phyloP scores from a whole-genome alignment of 2,329 filamentous ascomycete genomes.

The Epichloe amarillans region DNA sequence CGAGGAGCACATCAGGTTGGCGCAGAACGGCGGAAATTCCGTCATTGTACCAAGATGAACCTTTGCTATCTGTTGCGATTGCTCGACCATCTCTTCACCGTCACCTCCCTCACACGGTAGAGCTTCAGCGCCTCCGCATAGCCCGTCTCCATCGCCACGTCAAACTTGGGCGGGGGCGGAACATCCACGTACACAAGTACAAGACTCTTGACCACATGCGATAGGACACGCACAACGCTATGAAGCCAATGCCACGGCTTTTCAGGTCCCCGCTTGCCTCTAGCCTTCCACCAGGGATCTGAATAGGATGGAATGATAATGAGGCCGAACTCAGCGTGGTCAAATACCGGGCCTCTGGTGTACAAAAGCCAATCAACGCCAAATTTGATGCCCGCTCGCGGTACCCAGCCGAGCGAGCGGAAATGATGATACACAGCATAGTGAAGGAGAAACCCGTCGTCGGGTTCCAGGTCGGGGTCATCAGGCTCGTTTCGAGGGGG shows the following conservation, averaged over 20 bases:
- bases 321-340: slow-evolving; percentile 86
- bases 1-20: no score
- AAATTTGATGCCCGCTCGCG: slow-evolving; percentile 87
- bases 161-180: slow-evolving; percentile 48
- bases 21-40: no score
- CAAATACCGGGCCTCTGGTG: slow-evolving; percentile 81
- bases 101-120: slow-evolving; percentile 70
- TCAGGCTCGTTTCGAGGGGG: slow-evolving; percentile 35
- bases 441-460: slow-evolving; percentile 73
- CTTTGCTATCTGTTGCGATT: slow-evolving; percentile 50
- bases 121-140: slow-evolving; percentile 49
- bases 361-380: slow-evolving; percentile 93
- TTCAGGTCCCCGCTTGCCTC: slow-evolving; percentile 34
- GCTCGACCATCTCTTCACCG: slow-evolving; percentile 70
- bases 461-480: slow-evolving; percentile 42
- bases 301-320: slow-evolving; percentile 74
- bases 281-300: slow-evolving; percentile 55
- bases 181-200: slow-evolving; percentile 87
- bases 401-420: slow-evolving; percentile 87
- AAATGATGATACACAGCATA: slow-evolving; percentile 95
- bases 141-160: slow-evolving; percentile 33
- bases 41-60: no score
- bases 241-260: slow-evolving; percentile 74
- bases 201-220: slow-evolving; percentile 80
- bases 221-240: slow-evolving; percentile 76